Base-by-base conservation (phyloP, 306 rosid genomes). In the Neltuma alba region DNA sequence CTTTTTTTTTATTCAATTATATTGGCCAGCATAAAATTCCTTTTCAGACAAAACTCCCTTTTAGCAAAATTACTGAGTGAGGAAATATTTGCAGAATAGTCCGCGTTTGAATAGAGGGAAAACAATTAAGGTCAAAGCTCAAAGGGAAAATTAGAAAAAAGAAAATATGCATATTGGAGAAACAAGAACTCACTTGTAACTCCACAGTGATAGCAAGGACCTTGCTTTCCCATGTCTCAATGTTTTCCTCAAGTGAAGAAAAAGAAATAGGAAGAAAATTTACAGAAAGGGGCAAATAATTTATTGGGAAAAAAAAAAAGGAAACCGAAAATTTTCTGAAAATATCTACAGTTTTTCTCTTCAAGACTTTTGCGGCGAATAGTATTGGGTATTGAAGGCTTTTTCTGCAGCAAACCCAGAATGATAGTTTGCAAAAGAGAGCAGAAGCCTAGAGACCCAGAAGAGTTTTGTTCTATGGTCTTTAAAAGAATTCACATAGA, bases 161-260 rank as follows among this genome's bases (percentile, higher is more conserved):
- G 10, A 25, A 21, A 16, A 23, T 63, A 63, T 66, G 79, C 28
- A 74, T 60, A 77, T 72, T 82, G 94, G 94, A 85, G 93, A 86
- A 90, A 91, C 96, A 93, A 93, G 85, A 91, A 93, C 99, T 96
- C 98, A 96, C 99, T 96, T 84, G 98, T 89, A 88, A 96, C 99
- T 91, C 98, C 98, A 93, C 99, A 96, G 98, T 96, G 99, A 91
- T 88, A 86, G 92, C 99, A 96, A 86, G 99, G 99, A 18, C 99
- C 99, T 73, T 96, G 96, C 86, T 96, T 96, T 79, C 94, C 99
- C 99, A 96, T 96, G 78, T 80, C 85, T 89, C 86, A 80, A 84
- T 84, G 82, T 85, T 86, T 88, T 69, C 80, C 90, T 74, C 88
- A 74, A 81, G 82, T 81, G 83, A 73, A 81, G 80, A 83, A 72